phyloP scores from a whole-genome alignment of 1,284 basidiomycete species.

The Pseudozyma flocculosa region DNA sequence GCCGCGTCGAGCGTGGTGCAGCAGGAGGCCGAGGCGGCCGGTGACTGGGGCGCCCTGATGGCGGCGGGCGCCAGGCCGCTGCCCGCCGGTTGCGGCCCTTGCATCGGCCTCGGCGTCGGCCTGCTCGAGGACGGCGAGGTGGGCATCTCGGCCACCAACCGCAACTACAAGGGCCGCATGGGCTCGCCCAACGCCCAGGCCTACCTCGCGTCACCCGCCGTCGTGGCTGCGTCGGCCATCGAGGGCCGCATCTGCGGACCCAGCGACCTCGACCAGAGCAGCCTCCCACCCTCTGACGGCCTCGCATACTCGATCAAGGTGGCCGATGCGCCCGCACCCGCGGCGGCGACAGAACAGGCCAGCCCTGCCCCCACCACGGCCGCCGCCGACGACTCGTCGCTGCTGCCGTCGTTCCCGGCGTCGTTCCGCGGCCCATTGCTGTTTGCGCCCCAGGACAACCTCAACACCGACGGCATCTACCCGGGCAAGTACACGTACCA shows the following conservation, averaged over 20 bases:
- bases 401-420: constrained; percentile 67
- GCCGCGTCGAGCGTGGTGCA: constrained; percentile 91
- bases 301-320: constrained; percentile 60
- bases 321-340: constrained; percentile 44
- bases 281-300: constrained; percentile 63
- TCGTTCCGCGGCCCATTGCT: constrained; percentile 80
- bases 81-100: constrained; percentile 95
- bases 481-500: constrained; percentile 99
- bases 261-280: constrained; percentile 64
- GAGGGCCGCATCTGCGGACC: constrained; percentile 90
- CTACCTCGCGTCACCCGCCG: constrained; percentile 92
- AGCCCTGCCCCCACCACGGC: constrained; percentile 48
- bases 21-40: constrained; percentile 77
- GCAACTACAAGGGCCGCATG: constrained; percentile 99
- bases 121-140: constrained; percentile 89
- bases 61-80: constrained; percentile 86
- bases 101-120: constrained; percentile 92
- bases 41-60: constrained; percentile 85
- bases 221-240: constrained; percentile 91
- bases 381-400: constrained; percentile 15
- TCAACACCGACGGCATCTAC: constrained; percentile 98
- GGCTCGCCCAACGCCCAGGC: constrained; percentile 91
- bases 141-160: constrained; percentile 95
- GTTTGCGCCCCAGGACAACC: constrained; percentile 93
- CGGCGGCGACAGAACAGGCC: constrained; percentile 11